phyloP scores from a whole-genome alignment of 768 basidiomycete species.

The Asterophora lycoperdoides region DNA sequence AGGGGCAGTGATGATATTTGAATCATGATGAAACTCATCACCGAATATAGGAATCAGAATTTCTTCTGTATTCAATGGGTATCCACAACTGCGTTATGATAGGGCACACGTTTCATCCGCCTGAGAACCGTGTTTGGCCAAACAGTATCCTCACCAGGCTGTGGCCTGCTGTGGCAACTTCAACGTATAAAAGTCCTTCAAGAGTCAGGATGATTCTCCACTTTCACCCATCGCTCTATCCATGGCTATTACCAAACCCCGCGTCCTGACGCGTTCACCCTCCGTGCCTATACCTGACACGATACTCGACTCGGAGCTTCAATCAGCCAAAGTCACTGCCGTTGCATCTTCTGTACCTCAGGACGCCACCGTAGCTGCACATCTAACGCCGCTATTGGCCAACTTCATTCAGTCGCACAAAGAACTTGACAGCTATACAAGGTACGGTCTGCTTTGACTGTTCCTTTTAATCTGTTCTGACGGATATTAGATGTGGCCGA shows the following conservation, averaged over 20 bases:
- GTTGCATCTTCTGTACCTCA: conserved; percentile 17
- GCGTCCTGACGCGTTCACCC: conserved; percentile 22
- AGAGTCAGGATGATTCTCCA: conserved; percentile 5
- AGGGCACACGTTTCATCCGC: too few relatives aligned
- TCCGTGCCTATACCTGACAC: conserved; percentile 23
- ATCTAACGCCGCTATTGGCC: conserved; percentile 38
- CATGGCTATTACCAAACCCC: conserved; percentile 19
- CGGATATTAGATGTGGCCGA: conserved; percentile 48
- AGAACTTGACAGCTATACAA: conserved; percentile 57
- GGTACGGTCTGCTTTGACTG: conserved; percentile 34
- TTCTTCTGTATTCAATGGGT: too few relatives aligned
- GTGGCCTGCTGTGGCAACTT: background rate
- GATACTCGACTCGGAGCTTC: conserved; percentile 17
- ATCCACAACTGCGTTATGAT: too few relatives aligned
- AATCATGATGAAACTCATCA: too few relatives aligned
- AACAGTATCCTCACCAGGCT: too few relatives aligned
- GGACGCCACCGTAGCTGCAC: conserved; percentile 12
- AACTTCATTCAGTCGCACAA: conserved; percentile 56
- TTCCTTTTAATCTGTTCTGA: background rate
- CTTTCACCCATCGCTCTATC: conserved; percentile 15
- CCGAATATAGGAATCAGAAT: too few relatives aligned
- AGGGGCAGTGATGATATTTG: too few relatives aligned
- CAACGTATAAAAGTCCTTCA: conserved; percentile 11
- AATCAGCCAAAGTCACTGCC: conserved; percentile 20
- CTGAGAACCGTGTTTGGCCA: too few relatives aligned